phyloP scores from a whole-genome alignment of 2,329 filamentous ascomycete species.

The Claviceps maximensis region DNA sequence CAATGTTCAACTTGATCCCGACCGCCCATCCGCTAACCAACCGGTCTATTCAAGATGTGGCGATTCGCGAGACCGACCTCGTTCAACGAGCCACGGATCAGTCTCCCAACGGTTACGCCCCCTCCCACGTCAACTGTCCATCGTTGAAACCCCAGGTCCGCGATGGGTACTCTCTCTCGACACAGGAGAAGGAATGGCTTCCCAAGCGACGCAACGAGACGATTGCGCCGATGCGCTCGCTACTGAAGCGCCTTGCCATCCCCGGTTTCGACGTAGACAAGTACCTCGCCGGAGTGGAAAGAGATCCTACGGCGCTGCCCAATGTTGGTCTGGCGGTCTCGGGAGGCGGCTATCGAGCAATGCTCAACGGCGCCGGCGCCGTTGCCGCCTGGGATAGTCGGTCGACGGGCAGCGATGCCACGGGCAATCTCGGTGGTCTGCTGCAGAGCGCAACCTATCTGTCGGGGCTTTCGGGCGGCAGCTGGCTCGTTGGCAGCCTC shows the following conservation, averaged over 20 bases:
- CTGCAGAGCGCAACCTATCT: slow-evolving; percentile 73
- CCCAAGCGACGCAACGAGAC: slow-evolving; percentile 58
- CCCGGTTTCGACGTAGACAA: slow-evolving; percentile 59
- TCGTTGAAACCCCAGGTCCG: slow-evolving; percentile 55
- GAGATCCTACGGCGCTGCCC: slow-evolving; percentile 25
- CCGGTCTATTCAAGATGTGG: neutral
- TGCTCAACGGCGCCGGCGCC: slow-evolving; percentile 71
- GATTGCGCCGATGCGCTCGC: slow-evolving; percentile 57
- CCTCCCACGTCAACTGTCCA: slow-evolving; percentile 55
- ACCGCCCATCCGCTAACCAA: neutral
- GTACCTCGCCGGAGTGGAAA: slow-evolving; percentile 44
- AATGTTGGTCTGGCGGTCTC: slow-evolving; percentile 65
- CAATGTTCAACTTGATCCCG: too few relatives aligned
- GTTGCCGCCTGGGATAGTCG: slow-evolving; percentile 68
- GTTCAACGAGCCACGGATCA: slow-evolving; percentile 16
- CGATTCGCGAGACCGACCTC: slow-evolving; percentile 6
- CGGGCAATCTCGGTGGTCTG: slow-evolving; percentile 64
- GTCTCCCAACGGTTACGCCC: slow-evolving; percentile 50
- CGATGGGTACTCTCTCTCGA: slow-evolving; percentile 45
- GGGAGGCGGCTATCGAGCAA: slow-evolving; percentile 76
- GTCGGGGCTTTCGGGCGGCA: slow-evolving; percentile 67
- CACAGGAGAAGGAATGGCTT: slow-evolving; percentile 63
- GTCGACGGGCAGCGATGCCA: slow-evolving; percentile 31
- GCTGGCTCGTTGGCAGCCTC: slow-evolving; percentile 74
- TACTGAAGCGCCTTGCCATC: slow-evolving; percentile 61